Conservation (phyloP, 495 filamentous ascomycete species). For the Elasticomyces elasticus region DNA sequence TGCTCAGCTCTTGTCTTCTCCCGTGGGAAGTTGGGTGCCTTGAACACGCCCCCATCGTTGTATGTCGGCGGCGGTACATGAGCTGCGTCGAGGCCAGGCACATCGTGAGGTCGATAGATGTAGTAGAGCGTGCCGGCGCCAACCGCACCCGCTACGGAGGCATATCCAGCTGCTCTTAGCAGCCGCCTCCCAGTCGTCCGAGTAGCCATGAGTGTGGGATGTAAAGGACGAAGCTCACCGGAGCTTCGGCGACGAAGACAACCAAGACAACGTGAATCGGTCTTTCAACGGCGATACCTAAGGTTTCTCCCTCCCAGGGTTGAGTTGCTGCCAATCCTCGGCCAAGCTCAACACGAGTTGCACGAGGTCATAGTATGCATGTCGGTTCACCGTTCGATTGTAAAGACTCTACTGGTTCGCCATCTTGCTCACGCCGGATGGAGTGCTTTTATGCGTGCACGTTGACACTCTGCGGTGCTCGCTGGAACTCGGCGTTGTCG, state of each 20-base stretch:
- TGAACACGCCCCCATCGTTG: slow-evolving; percentile 63
- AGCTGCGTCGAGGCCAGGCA: slow-evolving; percentile 71
- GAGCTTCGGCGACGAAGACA: neutral
- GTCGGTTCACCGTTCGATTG: no score
- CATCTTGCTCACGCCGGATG: no score
- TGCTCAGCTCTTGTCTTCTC: slow-evolving; percentile 63
- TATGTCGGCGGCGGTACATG: slow-evolving; percentile 75
- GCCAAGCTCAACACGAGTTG: no score
- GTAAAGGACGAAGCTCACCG: neutral
- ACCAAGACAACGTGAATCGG: neutral
- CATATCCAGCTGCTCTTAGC: slow-evolving; percentile 51
- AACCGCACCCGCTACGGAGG: slow-evolving; percentile 45
- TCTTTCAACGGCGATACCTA: neutral
- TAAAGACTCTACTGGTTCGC: no score
- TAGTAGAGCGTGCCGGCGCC: slow-evolving; percentile 62
- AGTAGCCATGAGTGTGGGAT: slow-evolving; percentile 42
- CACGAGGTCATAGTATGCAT: no score
- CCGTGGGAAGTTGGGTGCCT: slow-evolving; percentile 68
- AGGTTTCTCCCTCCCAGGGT: no score
- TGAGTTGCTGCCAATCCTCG: no score
- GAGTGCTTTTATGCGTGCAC: no score
- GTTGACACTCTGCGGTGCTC: no score
- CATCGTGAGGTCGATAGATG: slow-evolving; percentile 73
- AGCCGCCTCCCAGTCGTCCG: slow-evolving; percentile 45
- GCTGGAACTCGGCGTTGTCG: no score